Evolutionary conservation across 371 early-diverging fungal species (phyloP).

Genomic region (Rhizopus arrhizus): DNA sequence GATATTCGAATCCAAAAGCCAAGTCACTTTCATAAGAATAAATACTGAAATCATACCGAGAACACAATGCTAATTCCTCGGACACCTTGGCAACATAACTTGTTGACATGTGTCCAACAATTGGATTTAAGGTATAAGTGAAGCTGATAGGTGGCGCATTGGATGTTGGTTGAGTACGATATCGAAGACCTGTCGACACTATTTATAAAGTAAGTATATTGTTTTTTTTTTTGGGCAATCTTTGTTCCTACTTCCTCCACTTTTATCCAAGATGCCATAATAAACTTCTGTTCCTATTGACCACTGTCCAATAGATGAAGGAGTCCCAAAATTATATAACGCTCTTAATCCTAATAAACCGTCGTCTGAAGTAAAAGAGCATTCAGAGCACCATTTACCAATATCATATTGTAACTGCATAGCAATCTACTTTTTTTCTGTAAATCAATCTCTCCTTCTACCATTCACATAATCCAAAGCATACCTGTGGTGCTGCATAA

Average conservation of each 20-base stretch:
- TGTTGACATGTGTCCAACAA: conserved; percentile 84
- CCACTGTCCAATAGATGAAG: conserved; percentile 60
- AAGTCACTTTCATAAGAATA: conserved; percentile 88
- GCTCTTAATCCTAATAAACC: conserved; percentile 77
- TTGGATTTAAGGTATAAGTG: conserved; percentile 82
- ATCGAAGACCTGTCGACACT: conserved; percentile 75
- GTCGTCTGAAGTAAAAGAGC: conserved; percentile 76
- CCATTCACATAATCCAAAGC: background rate
- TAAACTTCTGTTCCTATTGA: conserved; percentile 81
- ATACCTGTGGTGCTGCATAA: conserved; percentile 60
- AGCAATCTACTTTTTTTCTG: conserved; percentile 54
- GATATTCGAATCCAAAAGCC: conserved; percentile 79
- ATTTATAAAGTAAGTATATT: conserved; percentile 1
- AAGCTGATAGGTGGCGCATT: conserved; percentile 58
- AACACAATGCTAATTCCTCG: conserved; percentile 69
- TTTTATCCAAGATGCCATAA: conserved; percentile 80
- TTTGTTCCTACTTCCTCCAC: conserved; percentile 78
- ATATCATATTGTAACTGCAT: conserved; percentile 75
- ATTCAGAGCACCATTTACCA: conserved; percentile 77
- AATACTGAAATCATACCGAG: conserved; percentile 85
- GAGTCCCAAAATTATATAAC: conserved; percentile 71
- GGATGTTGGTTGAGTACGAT: conserved; percentile 65
- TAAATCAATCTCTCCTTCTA: background rate
- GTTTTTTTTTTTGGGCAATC: background rate
- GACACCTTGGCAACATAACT: conserved; percentile 81